Base-by-base conservation (phyloP, 2,329 filamentous ascomycete genomes). In the Dactylellina drechsleri region DNA sequence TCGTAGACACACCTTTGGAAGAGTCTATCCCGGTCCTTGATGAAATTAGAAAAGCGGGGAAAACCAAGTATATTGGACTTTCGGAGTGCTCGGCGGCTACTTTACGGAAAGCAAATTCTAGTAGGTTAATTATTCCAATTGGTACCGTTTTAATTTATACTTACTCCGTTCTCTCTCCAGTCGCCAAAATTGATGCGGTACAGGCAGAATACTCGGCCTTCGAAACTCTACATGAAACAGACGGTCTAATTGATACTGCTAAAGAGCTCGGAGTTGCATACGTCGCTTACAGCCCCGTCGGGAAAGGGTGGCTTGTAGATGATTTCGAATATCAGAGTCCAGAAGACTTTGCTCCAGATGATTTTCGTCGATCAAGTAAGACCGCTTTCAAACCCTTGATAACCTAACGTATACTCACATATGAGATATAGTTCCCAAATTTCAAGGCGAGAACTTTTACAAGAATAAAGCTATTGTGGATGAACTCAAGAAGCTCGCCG, bases 331-430 rank as follows among this genome's bases (percentile, higher is more conserved):
- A 47, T n/a, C 13, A 47, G 16, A n/a, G 15, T 8, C 43, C 43
- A 12, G 43, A 47, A 1, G 43, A 47, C 5, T 47, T 47, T 47
- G 15, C 43, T 6, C 15, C 13, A 2, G 16, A 47, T 12, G 43
- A 47, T n/a, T 47, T 47, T 18, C 43, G 43, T 47, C 43, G 43
- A 47, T 47, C 43, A 8, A 18, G 43, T 47, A 47, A 18, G 43
- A 36, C 13, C 5, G 43, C n/a, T 47, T 47, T 8, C 43, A 47
- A 47, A n/a, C 7, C 1, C n/a, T 47, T 15, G 5, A 15, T 8
- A 18, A 5, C 13, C 5, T 43, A 43, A n/a, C 43, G 5, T 47
- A n/a, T 47, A n/a, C 13, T n/a, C 43, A 18, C 5, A 12, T 10
- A 8, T 47, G 16, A 47, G 1, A 47, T 18, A 47, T 47, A 47